These are phyloP conservation scores for Fusarium continuum DNA, from an alignment of 2,329 filamentous ascomycete species.

Conservation along the genomic window DNA sequence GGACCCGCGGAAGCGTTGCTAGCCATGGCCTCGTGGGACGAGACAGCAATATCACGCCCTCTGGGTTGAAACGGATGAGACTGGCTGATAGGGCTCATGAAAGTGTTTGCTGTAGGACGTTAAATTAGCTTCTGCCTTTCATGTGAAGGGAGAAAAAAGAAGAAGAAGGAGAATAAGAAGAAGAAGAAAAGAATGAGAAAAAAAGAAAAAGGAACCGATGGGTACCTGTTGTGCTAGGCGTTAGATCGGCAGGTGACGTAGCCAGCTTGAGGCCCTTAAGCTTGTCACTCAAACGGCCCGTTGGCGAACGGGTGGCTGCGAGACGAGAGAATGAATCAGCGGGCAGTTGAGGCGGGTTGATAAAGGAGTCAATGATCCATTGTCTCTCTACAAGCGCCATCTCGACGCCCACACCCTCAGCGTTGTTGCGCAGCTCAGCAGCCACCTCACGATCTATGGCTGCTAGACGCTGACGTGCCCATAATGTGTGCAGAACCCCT, in stretches of 20 bases:
- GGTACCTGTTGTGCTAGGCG: slow-evolving; percentile 61
- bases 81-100: slow-evolving; percentile 47
- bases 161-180: too few relatives aligned
- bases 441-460: slow-evolving; percentile 81
- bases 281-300: slow-evolving; percentile 80
- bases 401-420: slow-evolving; percentile 82
- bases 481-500: slow-evolving; percentile 87
- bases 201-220: background rate
- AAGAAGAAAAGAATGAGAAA: too few relatives aligned
- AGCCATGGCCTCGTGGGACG: slow-evolving; percentile 48
- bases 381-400: slow-evolving; percentile 86
- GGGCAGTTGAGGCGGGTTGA: slow-evolving; percentile 41
- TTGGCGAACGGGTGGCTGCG: slow-evolving; percentile 70
- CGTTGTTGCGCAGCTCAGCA: slow-evolving; percentile 75
- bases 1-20: slow-evolving; percentile 35
- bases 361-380: slow-evolving; percentile 85
- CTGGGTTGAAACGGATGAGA: slow-evolving; percentile 47
- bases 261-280: slow-evolving; percentile 80
- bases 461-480: slow-evolving; percentile 83
- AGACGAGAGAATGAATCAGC: slow-evolving; percentile 44
- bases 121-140: slow-evolving; percentile 30
- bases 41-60: slow-evolving; percentile 48
- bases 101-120: slow-evolving; percentile 47
- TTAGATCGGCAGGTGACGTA: slow-evolving; percentile 74
- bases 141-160: too few relatives aligned